These are phyloP conservation scores for Zalerion maritima DNA, from an alignment of 495 filamentous ascomycete species.

Conservation along the genomic window DNA sequence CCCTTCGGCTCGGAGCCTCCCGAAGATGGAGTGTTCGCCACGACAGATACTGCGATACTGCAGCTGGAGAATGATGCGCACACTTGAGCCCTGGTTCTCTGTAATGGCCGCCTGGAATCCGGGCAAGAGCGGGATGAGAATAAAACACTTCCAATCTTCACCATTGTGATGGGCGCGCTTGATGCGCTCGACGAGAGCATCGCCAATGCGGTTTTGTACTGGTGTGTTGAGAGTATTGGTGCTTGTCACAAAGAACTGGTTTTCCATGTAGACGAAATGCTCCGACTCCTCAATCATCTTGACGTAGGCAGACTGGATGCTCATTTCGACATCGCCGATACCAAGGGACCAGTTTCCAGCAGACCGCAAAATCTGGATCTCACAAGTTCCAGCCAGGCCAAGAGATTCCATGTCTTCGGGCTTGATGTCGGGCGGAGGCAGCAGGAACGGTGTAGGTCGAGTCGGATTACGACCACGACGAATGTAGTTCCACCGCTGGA, in stretches of 20 bases:
- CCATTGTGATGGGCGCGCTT: slow-evolving; percentile 67
- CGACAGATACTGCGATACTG: slow-evolving; percentile 96
- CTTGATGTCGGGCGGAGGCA: slow-evolving; percentile 87
- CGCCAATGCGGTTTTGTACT: slow-evolving; percentile 87
- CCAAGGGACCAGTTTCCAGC: slow-evolving; percentile 86
- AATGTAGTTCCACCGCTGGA: slow-evolving; percentile 98
- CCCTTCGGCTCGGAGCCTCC: slow-evolving; percentile 58
- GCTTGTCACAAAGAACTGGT: slow-evolving; percentile 96
- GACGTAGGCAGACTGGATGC: slow-evolving; percentile 91
- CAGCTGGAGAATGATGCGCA: slow-evolving; percentile 93
- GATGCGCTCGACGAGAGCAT: slow-evolving; percentile 87
- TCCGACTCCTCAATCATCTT: slow-evolving; percentile 90
- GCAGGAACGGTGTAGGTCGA: slow-evolving; percentile 79
- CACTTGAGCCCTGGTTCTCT: slow-evolving; percentile 79
- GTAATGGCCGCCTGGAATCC: slow-evolving; percentile 97
- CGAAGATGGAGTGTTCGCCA: slow-evolving; percentile 86
- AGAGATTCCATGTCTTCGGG: slow-evolving; percentile 71
- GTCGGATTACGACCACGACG: slow-evolving; percentile 88
- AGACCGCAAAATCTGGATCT: slow-evolving; percentile 89
- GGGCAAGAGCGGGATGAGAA: slow-evolving; percentile 91
- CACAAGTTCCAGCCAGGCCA: slow-evolving; percentile 83
- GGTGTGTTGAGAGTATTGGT: slow-evolving; percentile 75
- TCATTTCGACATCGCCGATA: slow-evolving; percentile 72
- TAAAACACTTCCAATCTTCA: slow-evolving; percentile 87
- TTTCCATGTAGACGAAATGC: slow-evolving; percentile 97